Evolutionary conservation across 2,329 filamentous ascomycete genomes (phyloP), one percentile per base, ranked within the genome.

Genomic region (Neofusicoccum kwambonambiense): DNA sequence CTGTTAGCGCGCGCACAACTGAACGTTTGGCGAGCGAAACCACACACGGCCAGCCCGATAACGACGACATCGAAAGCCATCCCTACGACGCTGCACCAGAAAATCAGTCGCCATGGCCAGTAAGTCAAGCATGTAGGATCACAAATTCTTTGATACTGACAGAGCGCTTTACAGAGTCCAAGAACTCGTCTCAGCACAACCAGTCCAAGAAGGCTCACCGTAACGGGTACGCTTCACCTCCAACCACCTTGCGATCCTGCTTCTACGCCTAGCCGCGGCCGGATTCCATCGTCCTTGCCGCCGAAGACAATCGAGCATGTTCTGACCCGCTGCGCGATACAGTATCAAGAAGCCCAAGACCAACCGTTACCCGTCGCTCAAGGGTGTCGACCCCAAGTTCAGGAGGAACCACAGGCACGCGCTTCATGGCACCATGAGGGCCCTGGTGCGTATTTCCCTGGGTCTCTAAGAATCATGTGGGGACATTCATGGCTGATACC

Each of bases 291-390:
- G 22, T 12, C 44, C 27, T 34, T 13, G 31, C 19, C 11, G 17
- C 67, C 19, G 65, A 57, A 49, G 70, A 65, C 35, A 22, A 62
- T 37, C 8, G 39, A 45, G 51, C 58, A 17, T 45, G 15, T 19
- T 60, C 56, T 60, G n/a, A 60, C 56, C 5, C 27, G 31, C 42
- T 68, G 62, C 62, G 63, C 51, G 65, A 41, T 66, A 52, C 81
- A 97, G 94, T 86, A 99, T 99, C 89, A 98, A 98, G 91, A 98
- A 97, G 91, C 95, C 95, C 73, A 97, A 97, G 89, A 98, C 95
- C 80, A 89, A 93, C 84, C 89, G 95, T 87, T 99, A 99, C 87
- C 95, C 95, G 73, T 98, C 94, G 76, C 90, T 99, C 79, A 97
- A 97, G 82, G 95, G 95, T 78, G 95, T 92, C 82, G 95, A 99